Evolutionary conservation across 441 rosid genomes (phyloP), one percentile per base, ranked within the genome.

Genomic region (Manihot esculenta): DNA sequence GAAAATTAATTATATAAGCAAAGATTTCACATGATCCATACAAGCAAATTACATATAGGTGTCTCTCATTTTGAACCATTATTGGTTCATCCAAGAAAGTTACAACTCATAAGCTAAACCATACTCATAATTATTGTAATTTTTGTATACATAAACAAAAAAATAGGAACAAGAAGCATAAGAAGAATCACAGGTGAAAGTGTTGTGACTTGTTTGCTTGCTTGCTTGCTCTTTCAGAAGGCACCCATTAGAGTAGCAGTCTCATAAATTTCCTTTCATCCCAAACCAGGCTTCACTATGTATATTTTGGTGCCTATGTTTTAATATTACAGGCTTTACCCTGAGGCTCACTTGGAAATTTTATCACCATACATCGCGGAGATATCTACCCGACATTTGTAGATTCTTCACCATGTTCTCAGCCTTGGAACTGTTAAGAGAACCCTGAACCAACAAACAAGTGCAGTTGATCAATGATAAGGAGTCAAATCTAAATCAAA

Each of bases 371-470:
- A 95, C 98, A 62, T 95, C 99, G 26, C 99, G 97, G 2, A 91
- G 82, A 79, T 95, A 95, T 77, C 98, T 83, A 44, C 97, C 96
- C 18, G 66, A 87, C 85, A 76, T 93, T 82, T 95, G 99, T 70
- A 95, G 87, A 76, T 87, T 88, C 84, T 95, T 95, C 80, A 95
- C 97, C 85, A 91, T 82, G 83, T 91, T 79, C 82, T 95, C 99
- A 0, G 97, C 91, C 76, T 85, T 83, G 0, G 99, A 89, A 71
- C 83, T 81, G 77, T 89, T 90, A 4, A 93, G 74, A 27, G 94
- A 84, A 76, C 99, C 99, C 99, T 95, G 88, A 24, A 63, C 35
- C 70, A 71, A 30, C 7, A 73, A 67, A 45, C 47, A 47, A 62
- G 26, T 0, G 13, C 9, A 30, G 30, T 24, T 27, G 13, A 63